Evolutionary conservation across 2,329 filamentous ascomycete species (phyloP), one percentile per base, ranked within the genome.

Genomic region (Pseudopithomyces chartarum): DNA sequence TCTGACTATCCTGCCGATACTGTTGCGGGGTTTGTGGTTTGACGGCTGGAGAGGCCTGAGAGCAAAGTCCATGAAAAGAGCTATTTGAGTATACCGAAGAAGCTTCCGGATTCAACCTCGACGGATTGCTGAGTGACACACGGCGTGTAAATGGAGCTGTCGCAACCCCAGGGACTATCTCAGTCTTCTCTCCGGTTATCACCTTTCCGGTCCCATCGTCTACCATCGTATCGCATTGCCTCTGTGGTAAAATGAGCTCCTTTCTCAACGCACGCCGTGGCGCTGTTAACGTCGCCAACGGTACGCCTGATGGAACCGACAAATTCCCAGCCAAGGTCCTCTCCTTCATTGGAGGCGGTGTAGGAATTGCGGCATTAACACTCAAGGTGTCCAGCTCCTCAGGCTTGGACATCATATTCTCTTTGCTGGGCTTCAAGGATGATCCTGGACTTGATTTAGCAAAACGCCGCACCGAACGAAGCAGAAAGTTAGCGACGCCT

Each of bases 1-100:
- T 69, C 49, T 73, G 70, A 36, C 71, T 75, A 26, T 75, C 70
- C 10, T 66, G 68, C 39, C 55, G 63, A 40, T 53, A 56, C 23
- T 52, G 42, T 33, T 60, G 62, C 10, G 61, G 51, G 11, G 59
- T 56, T 7, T 47, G 52, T 4, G 61, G 48, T 15, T 57, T 57
- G 17, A 45, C 40, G 20, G 34, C 56, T 17, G 63, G 62, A n/a
- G 63, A 64, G 13, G 61, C 54, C 17, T 64, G 60, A 10, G 52
- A 43, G n/a, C 53, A 59, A 43, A 43, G 52, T n/a, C 46, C 55
- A 3, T 36, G 17, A 3, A 58, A 59, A 57, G 67, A 64, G 44
- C 47, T 56, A 48, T 67, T 59, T 17, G 66, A 69, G 55, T 68
- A 71, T 15, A 69, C 60, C 17, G 69, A 68, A 1, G 67, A 69